phyloP scores from a whole-genome alignment of 169 alveolate species.

The Perkinsus chesapeaki region DNA sequence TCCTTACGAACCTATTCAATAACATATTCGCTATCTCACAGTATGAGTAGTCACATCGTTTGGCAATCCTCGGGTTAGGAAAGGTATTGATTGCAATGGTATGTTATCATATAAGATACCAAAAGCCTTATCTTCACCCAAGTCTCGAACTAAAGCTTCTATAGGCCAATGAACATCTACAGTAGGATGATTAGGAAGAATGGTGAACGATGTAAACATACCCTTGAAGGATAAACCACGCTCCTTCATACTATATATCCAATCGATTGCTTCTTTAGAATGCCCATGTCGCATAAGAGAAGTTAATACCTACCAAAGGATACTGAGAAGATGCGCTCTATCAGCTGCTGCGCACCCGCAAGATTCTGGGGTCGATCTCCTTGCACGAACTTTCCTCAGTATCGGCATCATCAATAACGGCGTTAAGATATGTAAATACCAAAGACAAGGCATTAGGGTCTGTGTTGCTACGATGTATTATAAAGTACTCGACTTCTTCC shows the following conservation, averaged over 20 bases:
- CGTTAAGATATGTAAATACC: background rate
- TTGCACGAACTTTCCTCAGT: background rate
- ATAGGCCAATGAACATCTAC: background rate
- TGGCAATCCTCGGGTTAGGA: background rate
- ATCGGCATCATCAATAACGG: background rate
- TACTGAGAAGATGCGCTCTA: too few species aligned
- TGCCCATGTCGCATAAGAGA: background rate
- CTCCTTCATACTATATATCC: background rate
- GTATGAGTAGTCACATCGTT: background rate
- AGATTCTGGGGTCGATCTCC: background rate
- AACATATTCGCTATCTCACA: too few species aligned
- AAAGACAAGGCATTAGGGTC: background rate
- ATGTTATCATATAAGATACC: background rate
- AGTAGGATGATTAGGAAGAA: background rate
- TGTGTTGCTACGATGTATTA: background rate
- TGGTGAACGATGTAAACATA: background rate
- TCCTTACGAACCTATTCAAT: too few species aligned
- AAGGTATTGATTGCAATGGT: background rate
- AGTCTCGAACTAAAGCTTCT: background rate
- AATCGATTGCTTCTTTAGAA: background rate
- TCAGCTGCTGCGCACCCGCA: background rate
- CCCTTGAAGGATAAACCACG: too few species aligned
- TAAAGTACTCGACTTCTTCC: background rate
- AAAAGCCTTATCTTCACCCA: background rate
- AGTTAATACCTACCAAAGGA: background rate